These are phyloP conservation scores for Penicillium janthinellum DNA, from an alignment of 2,329 filamentous ascomycete species.

Conservation along the genomic window DNA sequence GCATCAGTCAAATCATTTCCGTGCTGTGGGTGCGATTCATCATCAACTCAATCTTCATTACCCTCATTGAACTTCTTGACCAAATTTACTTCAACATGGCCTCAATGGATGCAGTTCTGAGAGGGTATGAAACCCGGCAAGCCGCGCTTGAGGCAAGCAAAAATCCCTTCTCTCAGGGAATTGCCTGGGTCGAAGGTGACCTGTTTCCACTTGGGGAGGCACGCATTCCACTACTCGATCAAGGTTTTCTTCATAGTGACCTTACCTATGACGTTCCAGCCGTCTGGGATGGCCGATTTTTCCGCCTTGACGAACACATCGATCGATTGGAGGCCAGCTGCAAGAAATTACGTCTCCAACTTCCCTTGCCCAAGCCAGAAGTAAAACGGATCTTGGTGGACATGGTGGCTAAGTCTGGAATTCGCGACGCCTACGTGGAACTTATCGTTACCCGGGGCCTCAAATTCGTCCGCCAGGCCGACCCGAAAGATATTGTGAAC, in stretches of 20 bases:
- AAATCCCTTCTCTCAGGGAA: conserved; percentile 48
- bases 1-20: neutral
- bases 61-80: neutral
- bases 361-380: conserved; percentile 47
- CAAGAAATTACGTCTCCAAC: conserved; percentile 48
- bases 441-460: conserved; percentile 55
- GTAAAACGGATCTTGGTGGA: conserved; percentile 45
- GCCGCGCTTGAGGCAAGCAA: conserved; percentile 35
- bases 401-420: conserved; percentile 52
- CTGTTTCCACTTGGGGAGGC: conserved; percentile 50
- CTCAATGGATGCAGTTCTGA: neutral
- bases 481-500: conserved; percentile 40
- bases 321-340: conserved; percentile 48
- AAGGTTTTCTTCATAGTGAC: conserved; percentile 57
- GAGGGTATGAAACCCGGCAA: conserved; percentile 36
- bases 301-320: conserved; percentile 55
- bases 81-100: neutral
- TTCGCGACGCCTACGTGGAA: conserved; percentile 55
- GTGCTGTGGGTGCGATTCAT: neutral
- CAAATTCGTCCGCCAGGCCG: conserved; percentile 42
- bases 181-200: conserved; percentile 52
- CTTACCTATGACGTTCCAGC: conserved; percentile 56
- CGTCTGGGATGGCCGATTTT: conserved; percentile 57
- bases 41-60: neutral
- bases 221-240: conserved; percentile 53